phyloP scores from a whole-genome alignment of 75 land plant species.

The Sequoiadendron giganteum region DNA sequence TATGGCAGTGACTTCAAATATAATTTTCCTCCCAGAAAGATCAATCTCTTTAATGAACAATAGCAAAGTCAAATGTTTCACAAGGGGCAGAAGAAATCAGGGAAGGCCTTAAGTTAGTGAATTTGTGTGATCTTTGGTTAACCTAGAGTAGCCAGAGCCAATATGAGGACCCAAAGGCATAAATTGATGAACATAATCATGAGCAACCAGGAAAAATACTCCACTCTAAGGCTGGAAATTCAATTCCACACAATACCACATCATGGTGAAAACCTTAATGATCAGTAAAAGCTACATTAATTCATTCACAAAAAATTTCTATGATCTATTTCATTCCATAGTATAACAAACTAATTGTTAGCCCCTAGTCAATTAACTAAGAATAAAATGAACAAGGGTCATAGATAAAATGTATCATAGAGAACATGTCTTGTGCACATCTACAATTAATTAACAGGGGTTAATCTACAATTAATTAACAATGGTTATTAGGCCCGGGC shows the following conservation, averaged over 20 bases:
- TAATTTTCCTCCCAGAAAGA: not conserved
- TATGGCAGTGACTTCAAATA: not conserved
- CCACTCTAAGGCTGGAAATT: not conserved
- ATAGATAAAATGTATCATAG: too few relatives aligned
- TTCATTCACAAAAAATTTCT: not conserved
- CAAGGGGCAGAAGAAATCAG: not conserved
- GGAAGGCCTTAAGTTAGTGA: not conserved
- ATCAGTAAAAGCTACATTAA: not conserved
- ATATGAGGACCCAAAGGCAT: not conserved
- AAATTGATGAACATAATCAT: not conserved
- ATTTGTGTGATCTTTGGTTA: not conserved
- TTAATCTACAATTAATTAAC: not conserved
- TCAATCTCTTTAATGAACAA: not conserved
- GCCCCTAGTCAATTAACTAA: not conserved
- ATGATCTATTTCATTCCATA: not conserved
- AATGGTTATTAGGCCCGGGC: not conserved
- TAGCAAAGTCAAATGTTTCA: not conserved
- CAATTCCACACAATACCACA: not conserved
- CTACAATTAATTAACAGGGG: not conserved
- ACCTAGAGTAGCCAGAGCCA: not conserved
- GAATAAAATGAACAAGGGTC: not conserved
- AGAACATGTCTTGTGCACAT: not conserved
- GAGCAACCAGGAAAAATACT: not conserved
- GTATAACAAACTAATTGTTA: not conserved
- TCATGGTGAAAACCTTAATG: not conserved